Evolutionary conservation across 2,329 filamentous ascomycete genomes (phyloP), one percentile per base, ranked within the genome.

Genomic region (Fusarium sp.): DNA sequence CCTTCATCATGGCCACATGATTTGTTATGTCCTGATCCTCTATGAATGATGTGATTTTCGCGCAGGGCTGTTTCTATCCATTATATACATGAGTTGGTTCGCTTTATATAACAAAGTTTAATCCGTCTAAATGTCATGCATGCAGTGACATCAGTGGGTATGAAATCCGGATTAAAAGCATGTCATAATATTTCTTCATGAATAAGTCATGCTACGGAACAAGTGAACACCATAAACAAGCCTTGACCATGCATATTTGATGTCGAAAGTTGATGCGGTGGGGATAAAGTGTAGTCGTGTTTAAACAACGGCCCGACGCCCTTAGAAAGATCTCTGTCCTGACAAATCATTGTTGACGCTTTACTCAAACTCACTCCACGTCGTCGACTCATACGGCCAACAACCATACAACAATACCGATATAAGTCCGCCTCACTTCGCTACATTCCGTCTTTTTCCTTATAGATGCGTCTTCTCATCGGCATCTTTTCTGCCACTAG

Each of bases 1-100:
- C 91, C 90, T 92, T 90, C 84, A 85, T 85, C 83, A 80, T 80
- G 87, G 90, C 85, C 86, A 80, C 87, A 92, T 47, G 37, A 37
- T 44, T 25, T 41, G n/a, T 32, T 20, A 16, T 42, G 16, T 47
- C 37, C 18, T 57, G 18, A 3, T 11, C 13, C 14, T 48, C n/a
- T 29, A 11, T 40, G n/a, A 51, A 24, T 51, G 9, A 13, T 32
- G 14, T 13, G 12, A 6, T 44, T 24, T 47, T 18, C 24, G 4
- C 12, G 7, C 18, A 53, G 6, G 7, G 14, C 12, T 6, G 11
- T 29, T 40, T 45, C 11, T 25, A 18, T 16, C 18, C 30, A 12
- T 27, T 25, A 22, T 18, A 27, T 27, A n/a, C 18, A 24, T 34
- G 8, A 20, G 4, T 27, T 9, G 24, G 16, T 22, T 52, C 13